Conservation (phyloP, 176 grass and related monocot genomes). For the Neostapfia colusana region DNA sequence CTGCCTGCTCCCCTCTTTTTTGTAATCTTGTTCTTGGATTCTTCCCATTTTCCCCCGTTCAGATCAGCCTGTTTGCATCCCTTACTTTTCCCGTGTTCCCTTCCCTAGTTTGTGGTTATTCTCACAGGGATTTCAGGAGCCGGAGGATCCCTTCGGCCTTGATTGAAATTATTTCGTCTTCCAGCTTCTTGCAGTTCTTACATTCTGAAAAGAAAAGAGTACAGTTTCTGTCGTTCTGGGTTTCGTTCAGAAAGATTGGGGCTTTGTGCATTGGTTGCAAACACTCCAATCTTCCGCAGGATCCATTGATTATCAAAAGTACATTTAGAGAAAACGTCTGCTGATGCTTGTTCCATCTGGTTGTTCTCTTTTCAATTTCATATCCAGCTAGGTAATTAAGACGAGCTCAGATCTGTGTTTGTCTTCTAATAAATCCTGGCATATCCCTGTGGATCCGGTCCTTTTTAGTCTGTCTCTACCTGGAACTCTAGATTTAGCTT, state of each 20-base stretch:
- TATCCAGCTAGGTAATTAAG: neutral
- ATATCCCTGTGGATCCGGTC: conserved; percentile 31
- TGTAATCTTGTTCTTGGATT: conserved; percentile 50
- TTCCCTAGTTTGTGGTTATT: too few relatives aligned
- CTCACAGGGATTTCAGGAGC: neutral
- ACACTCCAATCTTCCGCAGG: neutral
- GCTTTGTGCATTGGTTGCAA: neutral
- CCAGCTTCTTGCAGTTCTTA: neutral
- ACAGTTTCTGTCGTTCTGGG: neutral
- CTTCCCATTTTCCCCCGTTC: conserved; percentile 10
- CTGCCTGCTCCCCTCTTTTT: conserved; percentile 20
- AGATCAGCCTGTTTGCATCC: neutral
- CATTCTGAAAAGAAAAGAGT: neutral
- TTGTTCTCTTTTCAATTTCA: conserved; percentile 8
- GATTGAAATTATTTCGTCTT: neutral
- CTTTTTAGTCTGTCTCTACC: conserved; percentile 33
- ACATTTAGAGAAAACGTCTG: neutral
- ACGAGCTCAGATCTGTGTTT: conserved; percentile 46
- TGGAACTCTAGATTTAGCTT: conserved; percentile 35
- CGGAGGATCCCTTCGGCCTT: neutral
- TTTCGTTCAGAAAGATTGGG: conserved; percentile 5
- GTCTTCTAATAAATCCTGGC: conserved; percentile 48
- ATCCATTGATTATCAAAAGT: neutral
- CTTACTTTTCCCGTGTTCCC: neutral
- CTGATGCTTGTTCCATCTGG: neutral